Evolutionary conservation across 179 eudicot genomes (phyloP).

Genomic region (Camellia oleifera): DNA sequence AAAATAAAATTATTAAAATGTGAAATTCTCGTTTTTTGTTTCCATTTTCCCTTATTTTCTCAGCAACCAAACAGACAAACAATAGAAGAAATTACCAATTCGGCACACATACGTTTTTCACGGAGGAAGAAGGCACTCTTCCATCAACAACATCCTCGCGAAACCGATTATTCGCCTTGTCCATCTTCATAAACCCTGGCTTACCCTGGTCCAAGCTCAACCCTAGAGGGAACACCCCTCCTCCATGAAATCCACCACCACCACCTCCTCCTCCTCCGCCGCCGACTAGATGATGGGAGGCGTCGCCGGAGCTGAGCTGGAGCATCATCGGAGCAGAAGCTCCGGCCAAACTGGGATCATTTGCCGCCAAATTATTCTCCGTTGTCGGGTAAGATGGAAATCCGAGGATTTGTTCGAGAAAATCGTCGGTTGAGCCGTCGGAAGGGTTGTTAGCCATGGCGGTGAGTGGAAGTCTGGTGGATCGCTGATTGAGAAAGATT

Average conservation of each 20-base stretch:
- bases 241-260: slow-evolving; percentile 42
- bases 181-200: slow-evolving; percentile 46
- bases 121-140: slow-evolving; percentile 38
- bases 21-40: not conserved
- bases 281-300: slow-evolving; percentile 32
- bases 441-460: slow-evolving; percentile 29
- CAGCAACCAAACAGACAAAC: slow-evolving; percentile 4
- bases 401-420: slow-evolving; percentile 75
- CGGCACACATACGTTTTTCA: slow-evolving; percentile 46
- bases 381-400: slow-evolving; percentile 48
- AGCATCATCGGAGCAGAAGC: slow-evolving; percentile 66
- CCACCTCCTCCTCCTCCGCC: slow-evolving; percentile 30
- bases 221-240: slow-evolving; percentile 67
- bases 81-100: not conserved
- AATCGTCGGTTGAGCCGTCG: slow-evolving; percentile 58
- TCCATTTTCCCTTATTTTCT: not conserved
- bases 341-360: slow-evolving; percentile 19
- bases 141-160: slow-evolving; percentile 62
- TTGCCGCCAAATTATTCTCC: slow-evolving; percentile 50
- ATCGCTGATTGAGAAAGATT: not conserved
- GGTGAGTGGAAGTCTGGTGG: not conserved
- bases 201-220: slow-evolving; percentile 82
- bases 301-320: slow-evolving; percentile 63
- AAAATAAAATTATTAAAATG: not conserved
- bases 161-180: slow-evolving; percentile 60